phyloP scores from a whole-genome alignment of 495 filamentous ascomycete genomes.

The Endocarpon pusillum region DNA sequence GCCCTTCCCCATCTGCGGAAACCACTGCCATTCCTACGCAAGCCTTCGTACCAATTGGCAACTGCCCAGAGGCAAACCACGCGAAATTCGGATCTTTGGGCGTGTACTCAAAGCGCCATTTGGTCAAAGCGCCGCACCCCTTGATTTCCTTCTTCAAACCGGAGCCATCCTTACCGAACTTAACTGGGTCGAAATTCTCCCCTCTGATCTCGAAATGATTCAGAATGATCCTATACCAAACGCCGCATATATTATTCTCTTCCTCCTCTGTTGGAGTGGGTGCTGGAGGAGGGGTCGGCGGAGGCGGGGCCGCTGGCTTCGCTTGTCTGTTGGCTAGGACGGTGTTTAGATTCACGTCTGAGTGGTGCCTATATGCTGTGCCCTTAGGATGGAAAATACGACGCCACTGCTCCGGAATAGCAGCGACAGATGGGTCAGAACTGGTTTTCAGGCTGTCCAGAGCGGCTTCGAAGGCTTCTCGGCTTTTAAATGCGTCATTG shows the following conservation, averaged over 20 bases:
- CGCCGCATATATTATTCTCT: too few species aligned
- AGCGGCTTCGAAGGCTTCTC: too few species aligned
- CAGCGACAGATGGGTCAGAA: too few species aligned
- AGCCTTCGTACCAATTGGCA: constrained; percentile 8
- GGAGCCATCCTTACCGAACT: constrained; percentile 5
- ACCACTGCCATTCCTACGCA: constrained; percentile 7
- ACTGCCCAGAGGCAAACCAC: constrained; percentile 8
- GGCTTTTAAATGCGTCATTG: too few species aligned
- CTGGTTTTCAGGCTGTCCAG: too few species aligned
- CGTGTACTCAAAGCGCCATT: constrained; percentile 9
- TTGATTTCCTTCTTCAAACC: constrained; percentile 6
- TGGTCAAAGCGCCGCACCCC: constrained; percentile 7
- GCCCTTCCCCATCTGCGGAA: constrained; percentile 3
- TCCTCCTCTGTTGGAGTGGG: not conserved
- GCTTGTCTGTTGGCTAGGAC: too few species aligned
- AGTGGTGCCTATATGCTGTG: too few species aligned
- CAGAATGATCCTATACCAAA: constrained; percentile 4
- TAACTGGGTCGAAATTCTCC: constrained; percentile 5
- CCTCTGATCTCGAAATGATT: constrained; percentile 7
- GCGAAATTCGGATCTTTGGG: constrained; percentile 7
- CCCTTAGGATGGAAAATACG: too few species aligned
- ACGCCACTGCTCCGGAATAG: too few species aligned
- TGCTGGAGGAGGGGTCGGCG: not conserved
- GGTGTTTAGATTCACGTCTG: too few species aligned
- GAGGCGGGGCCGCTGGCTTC: too few species aligned